Base-by-base conservation (phyloP, 1,139 yeast genomes). In the Pichia sp. region DNA sequence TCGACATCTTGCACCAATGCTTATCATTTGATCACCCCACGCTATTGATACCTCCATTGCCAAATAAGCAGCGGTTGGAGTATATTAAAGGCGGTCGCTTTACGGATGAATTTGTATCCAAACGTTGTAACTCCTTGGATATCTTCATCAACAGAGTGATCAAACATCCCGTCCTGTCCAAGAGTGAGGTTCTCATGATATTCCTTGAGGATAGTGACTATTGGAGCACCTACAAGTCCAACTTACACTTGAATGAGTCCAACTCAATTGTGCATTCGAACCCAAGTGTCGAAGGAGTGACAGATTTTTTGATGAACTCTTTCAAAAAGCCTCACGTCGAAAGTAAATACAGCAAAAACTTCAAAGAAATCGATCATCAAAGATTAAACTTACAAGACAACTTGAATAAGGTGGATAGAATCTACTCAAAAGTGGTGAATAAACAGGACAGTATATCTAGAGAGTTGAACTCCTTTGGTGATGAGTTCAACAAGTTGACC, bases 271-370 rank as follows among this genome's bases (percentile, higher is more conserved):
- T 14, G 17, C 38, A 46, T 16, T 10, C 38, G 16, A 52, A 50
- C 49, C 55, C 65, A 2, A 54, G 68, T 5, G 40, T 85, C 59
- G 95, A 87, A 50, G 75, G 85, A 8, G 71, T 87, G 24, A 85
- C 96, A 0, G 99, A 93, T 66, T 86, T 89, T 1, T 83, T 93
- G 43, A 86, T 93, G 85, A 93, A 93, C 67, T 96, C 96, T 33
- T 87, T 93, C 64, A 85, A 95, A 53, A 68, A 64, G 54, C 72
- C 72, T 9, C 84, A 91, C 16, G 83, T 90, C 7, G 84, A 84
- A 63, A 77, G 83, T 40, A 95, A 87, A 62, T 81, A 83, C 55
- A 83, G 81, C 62, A 84, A 85, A 60, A 97, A 90, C 61, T 89
- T 92, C 62, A 75, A 85, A 55, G 97, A 89, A 63, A 90, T 92